Conservation (phyloP, 106 monocot genomes). For the Platanthera guangdongensis region DNA sequence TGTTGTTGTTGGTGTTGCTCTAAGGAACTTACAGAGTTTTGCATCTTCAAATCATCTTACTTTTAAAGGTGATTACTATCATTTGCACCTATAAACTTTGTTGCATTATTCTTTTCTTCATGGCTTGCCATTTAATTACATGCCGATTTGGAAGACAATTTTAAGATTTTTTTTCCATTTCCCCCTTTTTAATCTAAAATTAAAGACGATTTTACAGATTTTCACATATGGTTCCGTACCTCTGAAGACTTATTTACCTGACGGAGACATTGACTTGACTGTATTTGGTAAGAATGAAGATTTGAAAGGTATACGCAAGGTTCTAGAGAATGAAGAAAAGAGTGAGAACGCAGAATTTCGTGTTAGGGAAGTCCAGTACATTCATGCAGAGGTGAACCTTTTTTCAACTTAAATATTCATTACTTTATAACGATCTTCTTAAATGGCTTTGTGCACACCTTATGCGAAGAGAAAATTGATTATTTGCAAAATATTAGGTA, state of each 20-base stretch:
- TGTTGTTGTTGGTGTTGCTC: background rate
- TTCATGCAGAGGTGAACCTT: conserved; percentile 68
- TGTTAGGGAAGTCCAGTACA: conserved; percentile 80
- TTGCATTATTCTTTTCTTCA: background rate
- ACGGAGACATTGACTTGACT: conserved; percentile 96
- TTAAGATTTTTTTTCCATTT: background rate
- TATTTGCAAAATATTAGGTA: background rate
- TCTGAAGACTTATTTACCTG: conserved; percentile 94
- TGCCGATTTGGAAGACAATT: background rate
- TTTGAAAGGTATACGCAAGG: conserved; percentile 33
- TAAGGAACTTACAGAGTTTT: background rate
- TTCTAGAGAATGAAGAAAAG: conserved; percentile 60
- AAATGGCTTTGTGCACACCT: background rate
- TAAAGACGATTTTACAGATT: conserved; percentile 32
- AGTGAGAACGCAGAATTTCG: conserved; percentile 54
- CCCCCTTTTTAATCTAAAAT: background rate
- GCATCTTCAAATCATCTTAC: too few relatives aligned
- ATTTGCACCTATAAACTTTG: background rate
- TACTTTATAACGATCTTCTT: background rate
- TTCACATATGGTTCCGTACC: conserved; percentile 93
- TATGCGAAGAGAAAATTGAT: background rate
- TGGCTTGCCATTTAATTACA: background rate
- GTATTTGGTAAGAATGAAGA: conserved; percentile 34
- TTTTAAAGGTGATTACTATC: too few relatives aligned
- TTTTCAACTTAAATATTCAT: background rate